Evolutionary conservation across 345 rosid species (phyloP), one percentile per base, ranked within the genome.

Genomic region (Eucalyptus coolabah): DNA sequence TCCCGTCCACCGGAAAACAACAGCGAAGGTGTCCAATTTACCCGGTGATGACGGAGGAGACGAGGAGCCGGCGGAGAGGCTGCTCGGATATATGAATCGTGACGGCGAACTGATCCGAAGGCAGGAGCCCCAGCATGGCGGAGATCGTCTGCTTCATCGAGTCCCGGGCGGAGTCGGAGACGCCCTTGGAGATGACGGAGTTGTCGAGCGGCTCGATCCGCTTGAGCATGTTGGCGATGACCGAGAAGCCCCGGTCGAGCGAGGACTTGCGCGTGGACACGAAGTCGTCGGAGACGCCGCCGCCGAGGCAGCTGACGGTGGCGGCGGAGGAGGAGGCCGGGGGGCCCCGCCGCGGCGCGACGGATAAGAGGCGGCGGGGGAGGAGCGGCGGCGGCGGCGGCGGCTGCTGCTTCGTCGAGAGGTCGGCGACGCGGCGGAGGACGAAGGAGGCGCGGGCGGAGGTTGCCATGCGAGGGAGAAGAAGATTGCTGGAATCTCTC

Each of bases 131-230:
- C 6, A 97, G 96, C 99, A 97, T 97, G 49, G 98, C 89, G 2
- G 99, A 96, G 56, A 97, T 95, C 88, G 99, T 96, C 93, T 95
- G 96, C 92, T 97, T 97, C 98, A 97, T 97, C 3, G 99, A 96
- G 77, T 94, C 99, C 95, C 93, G 96, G 49, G 99, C 95, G 69
- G 97, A 94, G 92, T 95, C 97, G 65, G 99, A 97, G 89, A 97
- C 92, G 69, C 96, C 94, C 93, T 96, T 95, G 83, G 99, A 96
- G 90, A 97, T 93, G 49, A 93, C 95, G 88, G 95, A 95, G 17
- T 90, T 95, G 86, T 97, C 99, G 30, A 97, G 97, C 67, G 97
- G 98, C 92, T 96, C 95, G 91, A 96, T 96, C 89, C 95, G 93
- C 86, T 91, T 94, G 59, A 97, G 91, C 97, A 97, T 91, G 89